Conservation (phyloP, 179 eudicot genomes). For the Actinidia arguta region DNA sequence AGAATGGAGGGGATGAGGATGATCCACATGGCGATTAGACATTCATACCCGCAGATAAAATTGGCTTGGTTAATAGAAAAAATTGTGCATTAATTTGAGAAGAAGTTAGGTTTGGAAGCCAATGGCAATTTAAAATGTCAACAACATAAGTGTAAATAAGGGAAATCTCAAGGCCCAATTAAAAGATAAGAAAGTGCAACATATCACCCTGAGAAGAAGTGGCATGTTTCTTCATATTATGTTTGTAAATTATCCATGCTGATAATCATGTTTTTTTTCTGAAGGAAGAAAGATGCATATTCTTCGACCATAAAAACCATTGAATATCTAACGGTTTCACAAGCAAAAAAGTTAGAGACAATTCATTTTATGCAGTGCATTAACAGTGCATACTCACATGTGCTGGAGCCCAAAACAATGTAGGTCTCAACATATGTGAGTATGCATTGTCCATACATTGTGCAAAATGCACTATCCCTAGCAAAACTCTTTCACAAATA, state of each 20-base stretch:
- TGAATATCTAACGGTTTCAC: neutral
- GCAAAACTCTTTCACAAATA: too few relatives aligned
- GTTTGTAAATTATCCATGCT: neutral
- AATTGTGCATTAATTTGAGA: neutral
- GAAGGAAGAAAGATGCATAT: neutral
- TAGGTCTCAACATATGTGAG: too few relatives aligned
- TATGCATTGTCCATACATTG: too few relatives aligned
- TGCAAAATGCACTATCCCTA: too few relatives aligned
- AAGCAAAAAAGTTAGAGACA: neutral
- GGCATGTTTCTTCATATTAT: slow-evolving; percentile 5
- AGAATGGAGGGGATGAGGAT: too few relatives aligned
- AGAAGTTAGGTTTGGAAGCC: neutral
- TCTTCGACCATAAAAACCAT: neutral
- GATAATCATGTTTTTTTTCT: neutral
- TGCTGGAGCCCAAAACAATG: too few relatives aligned
- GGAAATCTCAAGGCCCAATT: neutral
- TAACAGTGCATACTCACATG: too few relatives aligned
- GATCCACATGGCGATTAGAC: too few relatives aligned
- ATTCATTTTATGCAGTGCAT: too few relatives aligned
- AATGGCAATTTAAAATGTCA: neutral
- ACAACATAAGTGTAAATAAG: neutral
- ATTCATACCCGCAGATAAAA: neutral
- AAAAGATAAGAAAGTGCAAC: neutral
- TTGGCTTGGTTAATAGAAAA: neutral
- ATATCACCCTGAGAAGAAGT: neutral